Evolutionary conservation across 2,329 filamentous ascomycete species (phyloP).

Genomic region (Fusarium compactum): DNA sequence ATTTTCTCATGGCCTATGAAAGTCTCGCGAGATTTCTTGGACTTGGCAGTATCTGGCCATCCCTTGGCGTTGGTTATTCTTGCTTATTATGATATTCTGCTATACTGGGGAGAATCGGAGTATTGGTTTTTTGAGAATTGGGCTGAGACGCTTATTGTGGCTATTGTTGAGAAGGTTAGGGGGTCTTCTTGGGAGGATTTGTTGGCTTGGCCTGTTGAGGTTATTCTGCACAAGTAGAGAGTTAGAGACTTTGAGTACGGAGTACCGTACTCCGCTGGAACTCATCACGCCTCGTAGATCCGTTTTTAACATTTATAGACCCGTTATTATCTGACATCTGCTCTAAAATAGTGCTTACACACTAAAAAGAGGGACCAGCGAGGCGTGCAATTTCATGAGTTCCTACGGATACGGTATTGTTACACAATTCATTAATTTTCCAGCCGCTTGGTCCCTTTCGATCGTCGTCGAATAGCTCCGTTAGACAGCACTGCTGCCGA

Average conservation of each 20-base stretch:
- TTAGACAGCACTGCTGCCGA: rapidly evolving
- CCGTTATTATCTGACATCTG: too few relatives aligned
- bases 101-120: constrained; percentile 25
- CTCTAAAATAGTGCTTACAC: too few relatives aligned
- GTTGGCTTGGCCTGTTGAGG: constrained; percentile 19
- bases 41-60: constrained; percentile 12
- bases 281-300: too few relatives aligned
- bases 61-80: constrained; percentile 27
- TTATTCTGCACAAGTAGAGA: constrained; percentile 9
- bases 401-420: too few relatives aligned
- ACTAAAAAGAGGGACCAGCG: too few relatives aligned
- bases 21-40: constrained; percentile 22
- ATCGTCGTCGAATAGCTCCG: background rate
- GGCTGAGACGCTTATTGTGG: constrained; percentile 18
- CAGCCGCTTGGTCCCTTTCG: background rate
- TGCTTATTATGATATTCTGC: constrained; percentile 24
- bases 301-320: too few relatives aligned
- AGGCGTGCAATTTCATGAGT: too few relatives aligned
- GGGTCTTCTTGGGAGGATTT: constrained; percentile 35
- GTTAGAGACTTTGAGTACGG: background rate
- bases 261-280: too few relatives aligned
- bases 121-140: constrained; percentile 40
- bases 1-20: constrained; percentile 36
- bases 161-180: constrained; percentile 30
- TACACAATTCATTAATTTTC: background rate